Evolutionary conservation across 164 flowering plant genomes (phyloP), one percentile per base, ranked within the genome.

Genomic region (Houttuynia cordata): DNA sequence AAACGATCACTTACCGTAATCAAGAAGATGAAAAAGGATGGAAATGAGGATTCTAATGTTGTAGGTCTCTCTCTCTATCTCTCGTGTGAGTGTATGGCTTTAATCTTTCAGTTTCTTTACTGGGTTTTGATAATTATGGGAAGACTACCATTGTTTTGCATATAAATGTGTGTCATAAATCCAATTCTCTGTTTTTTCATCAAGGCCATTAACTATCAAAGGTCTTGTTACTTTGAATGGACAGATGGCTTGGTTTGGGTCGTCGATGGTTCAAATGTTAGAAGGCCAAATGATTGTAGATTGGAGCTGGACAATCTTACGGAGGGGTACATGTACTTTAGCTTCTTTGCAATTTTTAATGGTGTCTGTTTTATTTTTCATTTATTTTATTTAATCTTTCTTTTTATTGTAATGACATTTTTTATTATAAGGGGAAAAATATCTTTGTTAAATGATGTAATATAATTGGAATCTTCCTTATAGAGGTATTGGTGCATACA

Each of bases 171-270:
- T 52, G 89, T 88, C 56, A 91, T 93, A 64, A 91, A 96, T 71
- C 97, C 99, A 34, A 93, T 96, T 0, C 80, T 93, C 34, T 97
- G 99, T 10, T 93, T 93, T 80, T 90, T 90, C 64, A 93, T 93
- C 86, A 93, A 85, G 69, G 90, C 99, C 73, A 81, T 93, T 67
- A 63, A 75, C 52, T 93, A 93, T 61, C 76, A 88, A 34, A 88
- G 83, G 96, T 93, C 53, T 25, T 53, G 62, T 58, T 15, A 57
- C 52, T 53, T 63, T 71, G 99, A 94, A 76, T 89, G 88, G 68
- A 91, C 96, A 51, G 99, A 94, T 81, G 99, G 99, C 18, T 78
- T 94, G 76, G 82, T 94, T 14, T 94, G 97, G 99, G 97, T 94
- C 23, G 99, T 94, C 62, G 99, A 94, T 71, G 91, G 99, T 75